Evolutionary conservation across 164 flowering plant species (phyloP), one percentile per base, ranked within the genome.

Genomic region (Annona squamosa): DNA sequence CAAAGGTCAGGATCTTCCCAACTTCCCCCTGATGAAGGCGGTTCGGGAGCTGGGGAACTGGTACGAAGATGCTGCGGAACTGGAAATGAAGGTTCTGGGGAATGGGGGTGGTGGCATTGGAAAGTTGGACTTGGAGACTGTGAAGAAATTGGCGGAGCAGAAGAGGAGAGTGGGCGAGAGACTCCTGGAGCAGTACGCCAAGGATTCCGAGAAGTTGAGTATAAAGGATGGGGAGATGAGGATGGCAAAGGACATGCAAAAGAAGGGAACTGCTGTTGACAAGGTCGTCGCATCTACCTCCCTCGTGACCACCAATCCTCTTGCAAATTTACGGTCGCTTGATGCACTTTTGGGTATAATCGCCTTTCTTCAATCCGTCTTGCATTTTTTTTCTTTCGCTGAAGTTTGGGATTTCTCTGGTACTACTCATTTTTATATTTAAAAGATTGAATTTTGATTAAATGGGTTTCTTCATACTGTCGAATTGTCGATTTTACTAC

Each of bases 231-330:
- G 97, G 61, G 99, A 93, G 72, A 86, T 92, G 61, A 93, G 88
- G 86, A 91, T 93, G 99, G 79, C 92, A 47, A 19, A 82, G 10
- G 75, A 93, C 1, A 86, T 94, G 0, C 97, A 90, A 79, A 79
- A 91, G 84, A 89, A 97, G 0, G 98, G 98, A 44, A 96, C 99
- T 17, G 92, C 91, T 0, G 84, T 86, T 1, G 99, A 96, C 76
- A 93, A 89, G 79, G 94, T 96, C 2, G 90, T 98, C 0, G 99
- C 98, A 0, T 87, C 83, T 73, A 82, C 94, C 1, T 90, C 92
- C 18, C 57, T 89, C 86, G 84, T 93, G n/a, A 95, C 89, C 70
- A 97, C 93, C 72, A 96, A 96, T 79, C 95, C 98, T 0, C 76
- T 93, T 67, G 97, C 99, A 0, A 96, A 92, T 77, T 64, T 90